Base-by-base conservation (phyloP, 208 protist species). In the Blastocrithidia nonstop region DNA sequence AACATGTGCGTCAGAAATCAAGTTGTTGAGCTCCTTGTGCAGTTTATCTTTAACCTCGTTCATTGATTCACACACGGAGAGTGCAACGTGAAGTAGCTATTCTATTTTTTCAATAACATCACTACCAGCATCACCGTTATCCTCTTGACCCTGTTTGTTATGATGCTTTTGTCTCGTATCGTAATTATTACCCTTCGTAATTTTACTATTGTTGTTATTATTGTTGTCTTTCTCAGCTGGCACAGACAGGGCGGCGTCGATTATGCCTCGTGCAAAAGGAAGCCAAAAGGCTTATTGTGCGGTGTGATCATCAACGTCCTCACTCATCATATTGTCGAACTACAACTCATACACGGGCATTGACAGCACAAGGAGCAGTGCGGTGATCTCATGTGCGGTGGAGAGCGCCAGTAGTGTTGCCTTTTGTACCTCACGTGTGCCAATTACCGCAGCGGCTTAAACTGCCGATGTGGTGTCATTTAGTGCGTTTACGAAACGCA, bases 61-160 rank as follows among this genome's bases (percentile, higher is more conserved):
- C 45, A 82, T 45, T 20, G 82, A 73, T 26, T 73, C 67, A 36
- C 79, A 88, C 2, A 70, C 65, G 29, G 68, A 64, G 4, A 88
- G 50, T 11, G 62, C 71, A 35, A 35, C 11, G 29, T 35, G 29
- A 11, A 35, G 11, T 11, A 35, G 11, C 11, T 35, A 35, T 11
- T 35, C 29, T 11, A 35, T n/a, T 35, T n/a, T n/a, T 35, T n/a
- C 4, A 63, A 24, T 45, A 55, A 45, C 31, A 55, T 24, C 27
- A 49, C 24, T 15, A 32, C 38, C 44, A 48, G 50, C 32, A 47
- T 44, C 16, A 13, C 37, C 11, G 50, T 41, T 4, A 49, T 9
- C 23, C 27, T 19, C 4, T 22, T 23, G 13, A 6, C 6, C 22
- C 19, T 1, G 24, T 31, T 35, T 35, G 11, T 35, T 35, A n/a